A percentile compares a stretch with the other conserved stretches of the same genome.
phyloP scores from a whole-genome alignment of 352 stramenopile species.

The Phytopythium helicoides region DNA sequence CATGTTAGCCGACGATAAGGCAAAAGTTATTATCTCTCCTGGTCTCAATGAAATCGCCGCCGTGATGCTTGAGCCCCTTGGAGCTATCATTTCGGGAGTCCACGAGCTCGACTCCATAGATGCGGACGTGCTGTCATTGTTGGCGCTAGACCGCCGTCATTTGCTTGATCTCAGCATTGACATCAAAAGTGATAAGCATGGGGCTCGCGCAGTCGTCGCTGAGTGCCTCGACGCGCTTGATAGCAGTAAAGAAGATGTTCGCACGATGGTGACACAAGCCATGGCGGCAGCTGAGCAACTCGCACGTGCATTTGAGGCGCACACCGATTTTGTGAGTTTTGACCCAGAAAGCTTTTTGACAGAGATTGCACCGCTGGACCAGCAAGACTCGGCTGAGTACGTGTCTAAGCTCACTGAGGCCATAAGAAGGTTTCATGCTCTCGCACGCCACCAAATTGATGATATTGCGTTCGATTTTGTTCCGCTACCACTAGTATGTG shows the following conservation, averaged over 20 bases:
- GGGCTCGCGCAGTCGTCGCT: conserved; percentile 27
- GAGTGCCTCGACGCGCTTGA: conserved; percentile 48
- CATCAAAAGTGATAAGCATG: neutral
- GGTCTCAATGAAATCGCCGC: conserved; percentile 67
- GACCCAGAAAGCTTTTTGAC: conserved; percentile 74
- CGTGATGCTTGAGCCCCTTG: conserved; percentile 76
- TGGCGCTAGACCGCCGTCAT: conserved; percentile 62
- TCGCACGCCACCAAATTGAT: conserved; percentile 52
- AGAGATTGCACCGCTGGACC: conserved; percentile 41
- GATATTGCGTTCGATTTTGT: conserved; percentile 69
- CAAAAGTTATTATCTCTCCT: conserved; percentile 54
- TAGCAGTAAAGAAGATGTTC: conserved; percentile 52
- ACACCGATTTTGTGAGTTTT: conserved; percentile 81
- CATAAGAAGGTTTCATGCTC: conserved; percentile 76
- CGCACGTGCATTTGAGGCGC: conserved; percentile 68
- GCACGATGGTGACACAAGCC: conserved; percentile 46
- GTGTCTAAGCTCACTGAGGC: conserved; percentile 53
- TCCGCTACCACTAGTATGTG: conserved; percentile 77
- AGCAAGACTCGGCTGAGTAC: conserved; percentile 26
- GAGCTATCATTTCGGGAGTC: conserved; percentile 71
- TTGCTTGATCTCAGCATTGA: conserved; percentile 57
- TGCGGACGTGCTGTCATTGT: conserved; percentile 88
- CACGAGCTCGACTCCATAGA: conserved; percentile 86
- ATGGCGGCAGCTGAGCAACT: conserved; percentile 71
- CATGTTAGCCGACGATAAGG: conserved; percentile 29